Evolutionary conservation across 148 eudicot species (phyloP).

Genomic region (Gaultheria prostrata): DNA sequence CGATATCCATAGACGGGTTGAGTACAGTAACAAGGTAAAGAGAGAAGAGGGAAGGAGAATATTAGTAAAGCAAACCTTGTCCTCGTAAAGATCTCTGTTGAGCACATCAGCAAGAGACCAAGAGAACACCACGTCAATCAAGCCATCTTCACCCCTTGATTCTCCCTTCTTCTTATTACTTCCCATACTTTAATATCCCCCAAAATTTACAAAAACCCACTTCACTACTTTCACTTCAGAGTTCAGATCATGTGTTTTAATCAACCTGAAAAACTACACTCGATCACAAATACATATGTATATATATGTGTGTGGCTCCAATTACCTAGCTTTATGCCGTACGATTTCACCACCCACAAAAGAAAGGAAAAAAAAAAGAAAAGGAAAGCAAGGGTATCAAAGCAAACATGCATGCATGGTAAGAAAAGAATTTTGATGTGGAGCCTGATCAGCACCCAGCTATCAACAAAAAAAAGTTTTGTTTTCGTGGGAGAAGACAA

Average conservation of each 20-base stretch:
- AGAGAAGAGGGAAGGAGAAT: too few relatives aligned
- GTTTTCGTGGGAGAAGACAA: too few relatives aligned
- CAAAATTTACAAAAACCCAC: background rate
- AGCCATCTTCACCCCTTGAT: background rate
- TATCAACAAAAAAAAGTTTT: too few relatives aligned
- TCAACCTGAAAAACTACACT: background rate
- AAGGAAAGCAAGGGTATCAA: background rate
- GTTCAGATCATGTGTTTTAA: too few relatives aligned
- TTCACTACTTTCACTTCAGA: background rate
- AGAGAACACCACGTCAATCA: slow-evolving; percentile 35
- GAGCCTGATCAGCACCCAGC: background rate
- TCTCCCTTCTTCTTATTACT: background rate
- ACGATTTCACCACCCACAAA: background rate
- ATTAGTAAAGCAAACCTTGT: slow-evolving; percentile 26
- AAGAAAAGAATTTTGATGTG: background rate
- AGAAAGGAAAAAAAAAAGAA: too few relatives aligned
- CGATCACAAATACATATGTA: background rate
- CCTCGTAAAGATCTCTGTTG: slow-evolving; percentile 36
- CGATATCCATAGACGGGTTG: too few relatives aligned
- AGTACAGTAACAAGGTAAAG: too few relatives aligned
- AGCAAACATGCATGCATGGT: too few relatives aligned
- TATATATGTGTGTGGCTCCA: background rate
- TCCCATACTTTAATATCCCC: background rate
- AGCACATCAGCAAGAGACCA: slow-evolving; percentile 42
- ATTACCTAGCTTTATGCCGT: background rate